Evolutionary conservation across 2,329 filamentous ascomycete species (phyloP).

Genomic region (Aspergillus sojae): DNA sequence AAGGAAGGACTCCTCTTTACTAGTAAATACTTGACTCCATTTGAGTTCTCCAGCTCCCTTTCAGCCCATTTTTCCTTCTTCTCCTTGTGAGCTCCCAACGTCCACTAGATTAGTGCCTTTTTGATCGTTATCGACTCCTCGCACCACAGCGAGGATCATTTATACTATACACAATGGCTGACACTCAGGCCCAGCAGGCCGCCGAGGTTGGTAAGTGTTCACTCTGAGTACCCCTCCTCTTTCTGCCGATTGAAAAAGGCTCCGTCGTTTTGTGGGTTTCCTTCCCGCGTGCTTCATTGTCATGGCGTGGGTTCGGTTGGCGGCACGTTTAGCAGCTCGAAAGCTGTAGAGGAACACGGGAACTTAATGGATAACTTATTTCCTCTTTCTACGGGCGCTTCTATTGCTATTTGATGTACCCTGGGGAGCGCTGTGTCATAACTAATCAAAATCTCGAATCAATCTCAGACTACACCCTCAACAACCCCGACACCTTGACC

Average conservation of each 20-base stretch:
- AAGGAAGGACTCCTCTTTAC: constrained; percentile 2
- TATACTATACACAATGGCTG: constrained; percentile 40
- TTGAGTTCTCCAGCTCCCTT: constrained; percentile 22
- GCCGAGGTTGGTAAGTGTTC: constrained; percentile 46
- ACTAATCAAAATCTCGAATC: constrained; percentile 19
- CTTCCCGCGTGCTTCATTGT: constrained; percentile 26
- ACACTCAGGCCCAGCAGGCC: constrained; percentile 28
- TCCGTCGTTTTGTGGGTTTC: constrained; percentile 38
- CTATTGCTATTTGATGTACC: not conserved
- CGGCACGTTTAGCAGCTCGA: constrained; percentile 5
- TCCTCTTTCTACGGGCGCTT: not conserved
- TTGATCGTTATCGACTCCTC: constrained; percentile 20
- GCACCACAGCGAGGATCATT: constrained; percentile 27
- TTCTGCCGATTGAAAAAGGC: constrained; percentile 31
- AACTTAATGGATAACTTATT: not conserved
- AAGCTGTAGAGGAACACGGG: not conserved
- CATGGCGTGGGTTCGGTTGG: constrained; percentile 13
- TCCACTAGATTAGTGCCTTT: constrained; percentile 19
- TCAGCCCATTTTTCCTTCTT: constrained; percentile 23
- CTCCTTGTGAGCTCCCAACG: constrained; percentile 24
- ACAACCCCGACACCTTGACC: constrained; percentile 91
- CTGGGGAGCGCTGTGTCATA: not conserved
- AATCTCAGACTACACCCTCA: constrained; percentile 77
- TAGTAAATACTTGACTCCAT: constrained; percentile 30
- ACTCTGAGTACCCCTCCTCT: constrained; percentile 21